Evolutionary conservation across 2,329 filamentous ascomycete species (phyloP), one percentile per base, ranked within the genome.

Genomic region (Sphaerostilbella broomeana): DNA sequence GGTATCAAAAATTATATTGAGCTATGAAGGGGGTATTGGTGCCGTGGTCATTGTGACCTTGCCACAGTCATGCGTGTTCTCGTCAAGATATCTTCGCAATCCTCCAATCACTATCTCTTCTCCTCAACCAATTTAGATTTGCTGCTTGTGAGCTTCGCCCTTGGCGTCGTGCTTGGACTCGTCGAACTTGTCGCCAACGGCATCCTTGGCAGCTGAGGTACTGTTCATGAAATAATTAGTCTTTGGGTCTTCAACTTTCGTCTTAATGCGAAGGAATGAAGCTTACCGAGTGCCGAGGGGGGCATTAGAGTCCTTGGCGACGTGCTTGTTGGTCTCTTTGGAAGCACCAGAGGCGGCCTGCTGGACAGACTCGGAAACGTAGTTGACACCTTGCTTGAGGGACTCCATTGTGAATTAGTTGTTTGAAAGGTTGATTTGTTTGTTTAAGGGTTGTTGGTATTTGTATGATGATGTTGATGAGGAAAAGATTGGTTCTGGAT

Each of bases 321-420:
- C 70, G 50, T 72, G 58, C 75, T 84, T 82, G 75, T 84, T 83
- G 67, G 68, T 67, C 67, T 82, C 77, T 75, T 84, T 83, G 65
- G 70, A 75, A 46, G 73, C 65, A 50, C 72, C 69, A 46, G 67
- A 65, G 47, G 68, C 57, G 45, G 67, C 67, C 59, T 79, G 66
- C 68, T 81, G 70, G 58, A 78, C 62, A 54, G 68, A 65, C 70
- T 82, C 79, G 47, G 70, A 61, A 61, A 80, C 75, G 73, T 75
- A 79, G 73, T 81, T 81, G 66, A 67, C 77, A 56, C 72, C 73
- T 65, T 81, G 75, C 69, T 72, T 70, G 58, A 73, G 47, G 47
- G 68, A 64, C 39, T 74, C 70, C 70, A 74, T 73, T 60, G 42
- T 67, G 61, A 53, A 48, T 40, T 38, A 40, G 34, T 49, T 49